These are phyloP conservation scores for Mycosphaerella arachidis DNA, from an alignment of 2,329 filamentous ascomycete species.

Conservation along the genomic window DNA sequence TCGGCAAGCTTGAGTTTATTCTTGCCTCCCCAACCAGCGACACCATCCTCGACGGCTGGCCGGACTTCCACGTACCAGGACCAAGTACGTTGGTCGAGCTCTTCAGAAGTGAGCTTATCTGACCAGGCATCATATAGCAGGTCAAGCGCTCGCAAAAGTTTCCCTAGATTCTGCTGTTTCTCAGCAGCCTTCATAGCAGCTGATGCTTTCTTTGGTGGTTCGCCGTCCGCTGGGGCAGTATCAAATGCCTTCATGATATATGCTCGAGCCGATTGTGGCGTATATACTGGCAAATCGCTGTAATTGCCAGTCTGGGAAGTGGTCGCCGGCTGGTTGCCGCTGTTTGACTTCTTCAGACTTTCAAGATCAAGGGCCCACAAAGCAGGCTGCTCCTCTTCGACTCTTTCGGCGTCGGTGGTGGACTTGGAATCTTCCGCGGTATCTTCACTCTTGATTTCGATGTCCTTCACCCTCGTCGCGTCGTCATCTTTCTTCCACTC, in stretches of 20 bases:
- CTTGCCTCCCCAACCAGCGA: constrained; percentile 79
- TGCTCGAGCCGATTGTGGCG: constrained; percentile 62
- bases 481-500: constrained; percentile 45
- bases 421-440: background rate
- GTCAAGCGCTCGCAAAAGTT: constrained; percentile 67
- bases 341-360: constrained; percentile 44
- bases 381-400: constrained; percentile 41
- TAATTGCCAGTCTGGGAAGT: constrained; percentile 24
- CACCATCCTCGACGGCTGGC: constrained; percentile 54
- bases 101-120: constrained; percentile 54
- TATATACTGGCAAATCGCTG: constrained; percentile 64
- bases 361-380: constrained; percentile 58
- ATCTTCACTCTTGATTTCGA: constrained; percentile 14
- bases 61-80: constrained; percentile 73
- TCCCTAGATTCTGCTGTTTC: constrained; percentile 64
- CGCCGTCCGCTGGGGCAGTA: constrained; percentile 35
- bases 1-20: constrained; percentile 61
- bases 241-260: constrained; percentile 59
- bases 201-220: constrained; percentile 50
- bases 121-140: constrained; percentile 72
- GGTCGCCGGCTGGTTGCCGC: constrained; percentile 19
- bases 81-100: constrained; percentile 75
- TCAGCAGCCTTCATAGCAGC: constrained; percentile 51
- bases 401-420: constrained; percentile 2
- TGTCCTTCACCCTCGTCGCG: constrained; percentile 24